Evolutionary conservation across 495 filamentous ascomycete genomes (phyloP), one percentile per base, ranked within the genome.

Genomic region (Aspergillus steynii): DNA sequence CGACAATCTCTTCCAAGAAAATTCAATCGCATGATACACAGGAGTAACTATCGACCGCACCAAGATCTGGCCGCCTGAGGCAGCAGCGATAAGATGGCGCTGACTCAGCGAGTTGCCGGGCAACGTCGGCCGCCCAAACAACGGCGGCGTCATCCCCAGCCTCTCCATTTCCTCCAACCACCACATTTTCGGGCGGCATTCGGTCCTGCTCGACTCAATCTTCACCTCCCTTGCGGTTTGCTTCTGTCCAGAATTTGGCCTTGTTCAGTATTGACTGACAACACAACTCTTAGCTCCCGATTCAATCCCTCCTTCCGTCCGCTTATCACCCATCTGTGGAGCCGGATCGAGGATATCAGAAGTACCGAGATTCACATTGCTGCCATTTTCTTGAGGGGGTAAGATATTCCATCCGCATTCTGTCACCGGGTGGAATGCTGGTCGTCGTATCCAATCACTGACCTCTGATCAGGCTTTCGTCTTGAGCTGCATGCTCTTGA

Each of bases 401-500:
- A 51, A 42, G 46, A n/a, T 3, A 50, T 42, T 53, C 45, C 20
- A 46, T 42, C 55, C 50, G 28, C 53, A 15, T 29, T 48, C 34
- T 26, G 26, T 53, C n/a, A 14, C 28, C 31, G 34, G 32, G 25
- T 29, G 47, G 28, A 12, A 10, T 25, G 20, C 14, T 31, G 10
- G 15, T 3, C 20, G 28, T 14, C 14, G 26, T 54, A 57, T 59
- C 50, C 55, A 26, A 54, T 47, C 32, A 61, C 48, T 46, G 42
- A 53, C 31, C 26, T 31, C 59, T 60, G 37, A 47, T 6, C 25
- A 68, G 70, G 68, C 67, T 66, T 60, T 53, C 56, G 76, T 77
- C 74, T 71, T 68, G 76, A 73, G 74, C 76, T 60, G 25, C 46
- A 65, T 65, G 76, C 76, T 79, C 73, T 75, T 63, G 76, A 70